Conservation (phyloP, 2,329 filamentous ascomycete species). For the Cercospora sp. region DNA sequence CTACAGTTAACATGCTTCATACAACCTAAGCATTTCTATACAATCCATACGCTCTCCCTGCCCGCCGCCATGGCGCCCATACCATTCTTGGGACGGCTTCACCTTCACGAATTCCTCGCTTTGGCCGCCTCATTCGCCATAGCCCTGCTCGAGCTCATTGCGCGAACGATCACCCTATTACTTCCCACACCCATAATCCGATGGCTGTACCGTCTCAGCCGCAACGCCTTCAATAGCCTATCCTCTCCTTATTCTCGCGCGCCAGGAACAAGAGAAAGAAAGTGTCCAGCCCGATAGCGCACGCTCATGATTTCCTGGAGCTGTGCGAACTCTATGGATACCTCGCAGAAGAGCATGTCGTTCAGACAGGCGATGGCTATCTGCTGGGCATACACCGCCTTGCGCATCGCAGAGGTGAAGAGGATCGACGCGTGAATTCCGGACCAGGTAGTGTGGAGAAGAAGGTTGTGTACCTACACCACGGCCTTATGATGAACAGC, state of each 20-base stretch:
- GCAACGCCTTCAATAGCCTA: constrained; percentile 77
- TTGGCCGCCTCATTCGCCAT: constrained; percentile 81
- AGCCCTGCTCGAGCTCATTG: constrained; percentile 76
- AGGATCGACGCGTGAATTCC: constrained; percentile 73
- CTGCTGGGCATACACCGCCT: constrained; percentile 86
- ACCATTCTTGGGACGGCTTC: constrained; percentile 63
- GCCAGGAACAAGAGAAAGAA: constrained; percentile 66
- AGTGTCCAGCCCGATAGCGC: constrained; percentile 63
- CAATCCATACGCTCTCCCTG: neutral
- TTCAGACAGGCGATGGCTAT: constrained; percentile 92
- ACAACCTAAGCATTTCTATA: neutral
- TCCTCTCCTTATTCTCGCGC: constrained; percentile 69
- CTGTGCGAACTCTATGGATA: constrained; percentile 91
- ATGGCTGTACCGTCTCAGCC: constrained; percentile 79
- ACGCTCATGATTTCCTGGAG: constrained; percentile 89
- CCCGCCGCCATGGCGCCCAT: constrained; percentile 54
- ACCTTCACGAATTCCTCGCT: constrained; percentile 76
- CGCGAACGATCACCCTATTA: constrained; percentile 82
- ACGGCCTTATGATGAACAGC: constrained; percentile 97
- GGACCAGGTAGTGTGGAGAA: constrained; percentile 70
- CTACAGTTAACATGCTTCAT: neutral
- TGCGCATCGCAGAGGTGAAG: constrained; percentile 79
- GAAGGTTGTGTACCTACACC: constrained; percentile 89
- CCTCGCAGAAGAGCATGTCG: constrained; percentile 91
- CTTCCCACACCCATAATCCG: constrained; percentile 79